Evolutionary conservation across 257 asterid genomes (phyloP), one percentile per base, ranked within the genome.

Genomic region (Ilex asprella): DNA sequence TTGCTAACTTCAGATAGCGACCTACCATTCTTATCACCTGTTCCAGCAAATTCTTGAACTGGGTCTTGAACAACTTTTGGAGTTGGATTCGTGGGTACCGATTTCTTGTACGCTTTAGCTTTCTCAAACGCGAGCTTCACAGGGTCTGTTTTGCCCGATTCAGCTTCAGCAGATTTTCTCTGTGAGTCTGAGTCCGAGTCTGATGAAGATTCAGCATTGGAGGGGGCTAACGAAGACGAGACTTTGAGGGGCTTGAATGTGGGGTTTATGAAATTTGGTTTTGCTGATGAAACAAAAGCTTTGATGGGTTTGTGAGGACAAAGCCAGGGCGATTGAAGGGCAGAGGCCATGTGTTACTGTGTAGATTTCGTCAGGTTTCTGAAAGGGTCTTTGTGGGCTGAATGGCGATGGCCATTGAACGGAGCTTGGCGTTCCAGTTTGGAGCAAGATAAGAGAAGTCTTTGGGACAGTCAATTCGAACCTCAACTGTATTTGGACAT

Each of bases 121-220:
- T 70, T 85, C 50, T 79, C 84, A 49, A 87, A 75, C 53, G 93
- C 86, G 31, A 79, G 84, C 53, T 90, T 87, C 56, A 82, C 70
- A 10, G 87, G 87, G 70, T 84, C 89, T 66, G 66, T 32, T 15
- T 73, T 70, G 43, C 5, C 49, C 21, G 2, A 51, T 27, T 62
- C 61, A 47, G 86, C 35, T 68, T 77, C 77, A 5, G 70, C 35
- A 43, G 80, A 63, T 35, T 80, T 72, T 63, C 76, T 75, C 67
- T 71, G 73, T 39, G 75, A 59, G 64, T 64, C 49, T 11, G 10
- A 31, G 64, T 64, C 49, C 7, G 10, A 31, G 43, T 56, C 59
- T 39, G 81, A 60, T 10, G 79, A 59, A 31, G 79, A 69, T 41
- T 79, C 79, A 27, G 67, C 12, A 47, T 59, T 74, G 39, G 79